These are phyloP conservation scores for Botrytis hyacinthi DNA, from an alignment of 2,329 filamentous ascomycete species.

Conservation along the genomic window DNA sequence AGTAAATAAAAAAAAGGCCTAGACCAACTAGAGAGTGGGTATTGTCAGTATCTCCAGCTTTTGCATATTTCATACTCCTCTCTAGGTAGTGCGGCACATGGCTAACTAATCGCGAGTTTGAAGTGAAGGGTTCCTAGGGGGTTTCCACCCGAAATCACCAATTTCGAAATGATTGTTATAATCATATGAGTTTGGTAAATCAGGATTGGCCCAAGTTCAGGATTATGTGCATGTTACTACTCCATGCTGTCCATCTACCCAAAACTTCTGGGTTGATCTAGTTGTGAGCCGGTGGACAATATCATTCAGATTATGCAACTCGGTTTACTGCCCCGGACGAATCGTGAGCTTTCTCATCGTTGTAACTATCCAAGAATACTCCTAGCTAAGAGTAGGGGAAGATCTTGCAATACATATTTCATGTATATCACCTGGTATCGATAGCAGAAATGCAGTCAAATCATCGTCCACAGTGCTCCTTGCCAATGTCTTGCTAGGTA, in stretches of 20 bases:
- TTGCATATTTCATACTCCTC: neutral
- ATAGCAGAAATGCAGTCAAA: neutral
- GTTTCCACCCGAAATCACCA: neutral
- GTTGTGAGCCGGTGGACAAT: neutral
- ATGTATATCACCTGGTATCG: neutral
- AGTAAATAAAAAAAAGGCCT: no score
- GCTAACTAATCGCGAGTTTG: neutral
- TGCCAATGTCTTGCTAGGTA: neutral
- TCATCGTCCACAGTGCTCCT: neutral
- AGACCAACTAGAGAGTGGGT: no score
- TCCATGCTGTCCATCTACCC: neutral
- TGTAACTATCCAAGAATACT: neutral
- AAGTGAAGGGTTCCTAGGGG: neutral
- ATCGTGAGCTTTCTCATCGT: neutral
- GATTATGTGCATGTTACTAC: neutral
- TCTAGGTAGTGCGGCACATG: neutral
- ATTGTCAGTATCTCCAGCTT: no score
- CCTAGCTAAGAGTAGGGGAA: neutral
- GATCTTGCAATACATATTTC: accelerated
- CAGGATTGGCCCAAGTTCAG: neutral
- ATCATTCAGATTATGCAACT: neutral
- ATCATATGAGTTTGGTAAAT: neutral
- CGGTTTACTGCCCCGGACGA: neutral
- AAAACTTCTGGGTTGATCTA: neutral
- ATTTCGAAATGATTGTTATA: neutral